These are phyloP conservation scores for Xylaria sp. DNA, from an alignment of 495 filamentous ascomycete species.

Conservation along the genomic window DNA sequence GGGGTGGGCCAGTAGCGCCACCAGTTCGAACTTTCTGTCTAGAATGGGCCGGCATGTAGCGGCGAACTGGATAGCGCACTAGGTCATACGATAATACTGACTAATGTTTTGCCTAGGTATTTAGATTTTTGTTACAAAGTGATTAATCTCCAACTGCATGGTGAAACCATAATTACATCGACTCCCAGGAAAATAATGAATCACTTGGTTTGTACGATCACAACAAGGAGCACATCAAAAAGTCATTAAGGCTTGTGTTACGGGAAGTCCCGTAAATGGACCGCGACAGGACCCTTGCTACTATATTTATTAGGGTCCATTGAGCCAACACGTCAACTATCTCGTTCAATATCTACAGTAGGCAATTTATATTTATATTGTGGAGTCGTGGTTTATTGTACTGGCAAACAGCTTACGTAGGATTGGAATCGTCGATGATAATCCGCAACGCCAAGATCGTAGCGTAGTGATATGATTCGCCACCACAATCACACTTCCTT, in stretches of 20 bases:
- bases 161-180: no score
- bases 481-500: neutral
- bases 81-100: no score
- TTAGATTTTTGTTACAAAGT: neutral
- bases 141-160: neutral
- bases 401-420: neutral
- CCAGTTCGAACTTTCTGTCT: conserved; percentile 73
- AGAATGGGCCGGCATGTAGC: conserved; percentile 84
- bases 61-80: neutral
- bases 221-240: no score
- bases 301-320: no score
- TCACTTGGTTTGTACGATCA: no score
- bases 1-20: conserved; percentile 31
- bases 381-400: neutral
- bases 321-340: no score
- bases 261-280: neutral
- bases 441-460: neutral
- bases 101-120: no score
- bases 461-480: conserved; percentile 7
- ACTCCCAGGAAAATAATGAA: no score
- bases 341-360: no score
- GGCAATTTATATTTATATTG: neutral
- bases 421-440: neutral
- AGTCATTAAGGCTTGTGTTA: no score
- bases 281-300: neutral